Base-by-base conservation (phyloP, 2,329 filamentous ascomycete species). In the Cladorrhinum sp. region DNA sequence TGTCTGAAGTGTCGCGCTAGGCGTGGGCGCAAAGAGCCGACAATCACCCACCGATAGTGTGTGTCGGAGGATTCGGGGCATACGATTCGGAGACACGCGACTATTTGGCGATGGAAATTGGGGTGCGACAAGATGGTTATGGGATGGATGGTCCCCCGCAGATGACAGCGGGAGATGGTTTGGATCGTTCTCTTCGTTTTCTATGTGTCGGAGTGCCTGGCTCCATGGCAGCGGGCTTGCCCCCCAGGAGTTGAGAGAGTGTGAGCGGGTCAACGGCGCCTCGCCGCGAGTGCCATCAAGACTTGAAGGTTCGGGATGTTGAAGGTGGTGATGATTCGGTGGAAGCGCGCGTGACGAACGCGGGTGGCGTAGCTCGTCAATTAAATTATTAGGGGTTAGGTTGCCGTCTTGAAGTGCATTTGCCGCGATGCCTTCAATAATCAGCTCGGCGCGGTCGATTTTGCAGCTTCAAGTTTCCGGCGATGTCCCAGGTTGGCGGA, bases 1-100 rank as follows among this genome's bases (percentile, higher is more conserved):
- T 86, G 71, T 81, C 83, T 82, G 64, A 68, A 30, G 63, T 60
- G 63, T 60, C 66, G 65, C 64, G 61, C 63, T 60, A 66, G 63
- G 66, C 64, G 67, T 59, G 61, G 64, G 61, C 52, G 62, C 58
- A 53, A 59, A 33, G n/a, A 56, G 48, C 57, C 59, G 60, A 58
- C 42, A 58, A 59, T 66, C 61, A 65, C 66, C 62, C 64, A 69
- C 68, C 67, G 50, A 62, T 54, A 58, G 53, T 55, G 59, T 55
- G 53, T 24, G 55, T 65, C 59, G 57, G 55, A 54, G 53, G 39
- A 63, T 53, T 23, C 55, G 58, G 59, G 39, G 64, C 65, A 67
- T 67, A 54, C 63, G 62, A 55, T 59, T 39, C 26, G 23, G 55
- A 39, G 39, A 48, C 56, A 49, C 55, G 49, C 24, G 49, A 51